Conservation (phyloP, 768 basidiomycete genomes). For the Arthromyces matolae region DNA sequence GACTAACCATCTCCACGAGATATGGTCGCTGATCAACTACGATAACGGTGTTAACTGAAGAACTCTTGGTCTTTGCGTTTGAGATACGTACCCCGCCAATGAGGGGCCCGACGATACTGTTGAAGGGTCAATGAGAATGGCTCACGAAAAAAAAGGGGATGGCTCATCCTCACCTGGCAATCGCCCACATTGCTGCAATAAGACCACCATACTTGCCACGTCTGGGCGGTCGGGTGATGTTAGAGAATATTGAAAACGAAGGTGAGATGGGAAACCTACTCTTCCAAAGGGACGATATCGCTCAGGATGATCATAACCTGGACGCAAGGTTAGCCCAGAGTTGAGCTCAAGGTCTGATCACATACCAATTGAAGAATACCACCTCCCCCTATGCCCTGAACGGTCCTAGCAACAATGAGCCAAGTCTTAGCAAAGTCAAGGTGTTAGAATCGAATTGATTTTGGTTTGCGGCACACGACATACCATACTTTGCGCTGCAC, state of each 20-base stretch:
- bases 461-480: not conserved
- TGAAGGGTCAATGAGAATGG: no score
- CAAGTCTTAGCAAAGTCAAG: slow-evolving; percentile 39
- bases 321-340: not conserved
- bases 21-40: slow-evolving; percentile 71
- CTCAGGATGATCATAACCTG: slow-evolving; percentile 71
- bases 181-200: slow-evolving; percentile 79
- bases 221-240: slow-evolving; percentile 34
- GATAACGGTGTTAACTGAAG: no score
- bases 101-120: slow-evolving; percentile 72
- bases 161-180: slow-evolving; percentile 36
- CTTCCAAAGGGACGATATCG: slow-evolving; percentile 78
- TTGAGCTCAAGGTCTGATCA: not conserved
- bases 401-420: slow-evolving; percentile 71
- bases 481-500: slow-evolving; percentile 73
- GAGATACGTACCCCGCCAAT: slow-evolving; percentile 65
- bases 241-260: no score
- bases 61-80: no score
- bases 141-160: not conserved
- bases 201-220: slow-evolving; percentile 78
- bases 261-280: no score
- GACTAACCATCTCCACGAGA: slow-evolving; percentile 72
- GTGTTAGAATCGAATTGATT: no score
- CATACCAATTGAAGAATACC: slow-evolving; percentile 75
- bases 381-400: slow-evolving; percentile 84